Conservation (phyloP, 2,329 filamentous ascomycete genomes). For the Thelonectria discophora region DNA sequence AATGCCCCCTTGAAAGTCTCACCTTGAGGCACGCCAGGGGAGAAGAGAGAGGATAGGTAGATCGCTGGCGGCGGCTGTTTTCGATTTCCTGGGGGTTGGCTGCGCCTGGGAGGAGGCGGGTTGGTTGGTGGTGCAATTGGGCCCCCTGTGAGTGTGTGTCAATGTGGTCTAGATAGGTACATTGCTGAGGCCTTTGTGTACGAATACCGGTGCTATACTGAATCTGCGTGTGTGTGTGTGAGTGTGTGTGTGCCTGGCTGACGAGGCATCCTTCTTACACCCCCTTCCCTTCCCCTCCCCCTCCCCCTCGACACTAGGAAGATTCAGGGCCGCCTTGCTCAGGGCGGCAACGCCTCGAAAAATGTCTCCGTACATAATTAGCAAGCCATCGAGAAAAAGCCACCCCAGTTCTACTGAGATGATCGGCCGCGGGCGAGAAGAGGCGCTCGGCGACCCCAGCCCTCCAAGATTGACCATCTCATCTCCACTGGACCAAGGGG, state of each 20-base stretch:
- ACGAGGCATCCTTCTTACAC: too few relatives aligned
- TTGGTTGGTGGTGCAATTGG: background rate
- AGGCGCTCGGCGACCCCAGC: background rate
- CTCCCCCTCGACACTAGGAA: constrained; percentile 10
- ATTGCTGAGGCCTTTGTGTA: too few relatives aligned
- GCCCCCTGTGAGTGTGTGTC: background rate
- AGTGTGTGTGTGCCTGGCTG: background rate
- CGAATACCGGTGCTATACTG: too few relatives aligned
- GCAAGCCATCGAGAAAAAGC: background rate
- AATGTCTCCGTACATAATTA: too few relatives aligned
- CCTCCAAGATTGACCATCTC: background rate
- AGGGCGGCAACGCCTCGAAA: background rate
- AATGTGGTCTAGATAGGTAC: too few relatives aligned
- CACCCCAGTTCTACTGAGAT: background rate
- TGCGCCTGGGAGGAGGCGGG: constrained; percentile 5
- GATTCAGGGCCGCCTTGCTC: too few relatives aligned
- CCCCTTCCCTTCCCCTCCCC: too few relatives aligned
- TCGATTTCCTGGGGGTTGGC: constrained; percentile 25
- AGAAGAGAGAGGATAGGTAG: too few relatives aligned
- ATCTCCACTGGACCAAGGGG: background rate
- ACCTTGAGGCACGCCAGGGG: constrained; percentile 33
- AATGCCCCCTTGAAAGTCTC: constrained; percentile 33
- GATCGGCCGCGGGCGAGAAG: constrained; percentile 4
- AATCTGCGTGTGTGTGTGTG: too few relatives aligned
- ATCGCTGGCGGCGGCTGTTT: constrained; percentile 30